A percentile compares a stretch with the other conserved stretches of the same genome.
Evolutionary conservation across 2,329 filamentous ascomycete species (phyloP).

Genomic region (Cladosporium sp.): DNA sequence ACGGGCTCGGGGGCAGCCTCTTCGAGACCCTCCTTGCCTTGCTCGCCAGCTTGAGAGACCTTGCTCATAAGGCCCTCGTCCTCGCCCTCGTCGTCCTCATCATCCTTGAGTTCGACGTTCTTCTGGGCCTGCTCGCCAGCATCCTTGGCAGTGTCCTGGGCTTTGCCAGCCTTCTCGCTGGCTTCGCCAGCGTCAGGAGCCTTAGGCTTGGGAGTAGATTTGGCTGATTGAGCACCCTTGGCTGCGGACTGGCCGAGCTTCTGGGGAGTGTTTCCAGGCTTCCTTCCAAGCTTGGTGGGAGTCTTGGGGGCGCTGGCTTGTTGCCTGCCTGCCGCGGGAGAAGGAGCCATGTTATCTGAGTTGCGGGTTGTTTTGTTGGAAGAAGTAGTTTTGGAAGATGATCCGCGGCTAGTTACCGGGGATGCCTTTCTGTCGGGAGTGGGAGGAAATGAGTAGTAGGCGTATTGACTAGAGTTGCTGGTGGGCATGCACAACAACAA

Average conservation of each 20-base stretch:
- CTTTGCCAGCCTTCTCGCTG: conserved; percentile 27
- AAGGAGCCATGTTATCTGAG: conserved; percentile 43
- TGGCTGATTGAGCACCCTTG: conserved; percentile 10
- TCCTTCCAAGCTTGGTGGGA: conserved; percentile 48
- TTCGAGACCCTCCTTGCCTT: conserved; percentile 42
- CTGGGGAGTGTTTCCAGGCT: conserved; percentile 33
- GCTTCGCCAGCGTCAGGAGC: conserved; percentile 1
- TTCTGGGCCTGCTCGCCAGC: conserved; percentile 30
- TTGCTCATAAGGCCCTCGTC: conserved; percentile 39
- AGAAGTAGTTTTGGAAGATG: conserved; percentile 10
- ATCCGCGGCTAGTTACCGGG: conserved; percentile 16
- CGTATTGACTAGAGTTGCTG: conserved; percentile 45
- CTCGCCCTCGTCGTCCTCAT: conserved; percentile 32
- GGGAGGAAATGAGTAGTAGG: conserved; percentile 50
- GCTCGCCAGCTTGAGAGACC: conserved; percentile 43
- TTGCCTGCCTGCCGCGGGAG: conserved; percentile 48
- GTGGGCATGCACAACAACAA: conserved; percentile 41
- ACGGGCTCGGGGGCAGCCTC: conserved; percentile 45
- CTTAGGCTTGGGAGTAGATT: conserved; percentile 27
- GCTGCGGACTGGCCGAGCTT: conserved; percentile 39
- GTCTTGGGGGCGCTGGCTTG: conserved; percentile 43
- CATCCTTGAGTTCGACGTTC: conserved; percentile 34
- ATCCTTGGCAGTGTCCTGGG: conserved; percentile 37
- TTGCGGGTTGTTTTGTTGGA: conserved; percentile 21
- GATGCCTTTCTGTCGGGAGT: conserved; percentile 44